phyloP scores from a whole-genome alignment of 345 rosid genomes.

The Balakata baccata region DNA sequence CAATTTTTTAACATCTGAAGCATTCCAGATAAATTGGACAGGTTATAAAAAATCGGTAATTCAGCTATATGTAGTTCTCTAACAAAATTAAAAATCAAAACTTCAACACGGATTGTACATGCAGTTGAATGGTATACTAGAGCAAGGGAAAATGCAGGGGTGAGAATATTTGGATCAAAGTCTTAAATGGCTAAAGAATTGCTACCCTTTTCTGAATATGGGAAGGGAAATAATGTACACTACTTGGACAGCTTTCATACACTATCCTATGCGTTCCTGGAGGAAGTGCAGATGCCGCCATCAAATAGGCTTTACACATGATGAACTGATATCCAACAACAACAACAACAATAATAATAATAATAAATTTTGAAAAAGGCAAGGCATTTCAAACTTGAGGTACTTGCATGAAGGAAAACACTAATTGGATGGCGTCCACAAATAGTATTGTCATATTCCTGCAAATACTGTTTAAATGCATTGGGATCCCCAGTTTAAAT shows the following conservation, averaged over 20 bases:
- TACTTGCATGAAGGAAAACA: conserved; percentile 81
- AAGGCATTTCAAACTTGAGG: neutral
- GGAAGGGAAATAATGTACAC: neutral
- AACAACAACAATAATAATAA: too few species aligned
- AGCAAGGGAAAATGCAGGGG: neutral
- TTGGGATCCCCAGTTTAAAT: conserved; percentile 91
- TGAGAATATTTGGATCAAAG: neutral
- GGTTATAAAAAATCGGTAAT: neutral
- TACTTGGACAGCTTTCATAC: neutral
- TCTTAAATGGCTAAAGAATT: neutral
- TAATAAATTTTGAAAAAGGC: neutral
- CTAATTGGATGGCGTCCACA: conserved; percentile 97
- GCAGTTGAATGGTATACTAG: neutral
- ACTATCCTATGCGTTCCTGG: neutral
- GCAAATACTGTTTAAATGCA: conserved; percentile 66
- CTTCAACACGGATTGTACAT: neutral
- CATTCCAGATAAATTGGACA: too few species aligned
- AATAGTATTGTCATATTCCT: conserved; percentile 75
- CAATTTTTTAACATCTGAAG: conserved; percentile 66
- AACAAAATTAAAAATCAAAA: neutral
- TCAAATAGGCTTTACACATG: neutral
- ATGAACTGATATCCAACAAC: neutral
- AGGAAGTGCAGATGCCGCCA: neutral
- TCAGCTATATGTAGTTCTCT: neutral
- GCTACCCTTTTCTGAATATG: neutral